phyloP scores from a whole-genome alignment of 1,284 basidiomycete species.

The Ganoderma resinaceum region DNA sequence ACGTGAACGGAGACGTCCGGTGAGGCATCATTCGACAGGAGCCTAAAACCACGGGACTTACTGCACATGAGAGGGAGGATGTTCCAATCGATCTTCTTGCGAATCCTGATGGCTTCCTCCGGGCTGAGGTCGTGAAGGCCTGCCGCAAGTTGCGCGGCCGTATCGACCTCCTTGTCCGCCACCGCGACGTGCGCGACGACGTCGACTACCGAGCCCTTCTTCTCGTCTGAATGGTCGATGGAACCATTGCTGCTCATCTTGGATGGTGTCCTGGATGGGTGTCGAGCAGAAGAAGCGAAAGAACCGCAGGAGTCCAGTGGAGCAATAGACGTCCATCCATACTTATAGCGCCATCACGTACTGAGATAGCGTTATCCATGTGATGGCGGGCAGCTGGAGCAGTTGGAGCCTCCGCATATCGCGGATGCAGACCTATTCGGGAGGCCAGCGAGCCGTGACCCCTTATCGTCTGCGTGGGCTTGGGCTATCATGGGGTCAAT shows the following conservation, averaged over 20 bases:
- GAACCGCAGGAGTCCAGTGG: constrained; percentile 9
- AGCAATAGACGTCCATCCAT: constrained; percentile 7
- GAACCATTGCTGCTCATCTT: constrained; percentile 30
- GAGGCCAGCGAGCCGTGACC: background rate
- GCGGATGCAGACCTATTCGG: background rate
- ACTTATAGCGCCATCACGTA: constrained; percentile 19
- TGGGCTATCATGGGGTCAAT: background rate
- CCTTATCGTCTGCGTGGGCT: background rate
- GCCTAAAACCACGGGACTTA: constrained; percentile 39
- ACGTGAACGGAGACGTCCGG: constrained; percentile 30
- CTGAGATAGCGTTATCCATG: constrained; percentile 24
- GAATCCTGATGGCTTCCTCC: constrained; percentile 55
- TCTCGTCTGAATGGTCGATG: constrained; percentile 34
- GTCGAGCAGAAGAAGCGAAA: constrained; percentile 1
- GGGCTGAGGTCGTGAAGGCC: constrained; percentile 54
- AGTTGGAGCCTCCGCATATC: background rate
- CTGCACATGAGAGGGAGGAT: constrained; percentile 76
- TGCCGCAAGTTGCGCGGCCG: constrained; percentile 59
- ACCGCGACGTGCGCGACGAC: constrained; percentile 33
- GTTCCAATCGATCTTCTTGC: constrained; percentile 71
- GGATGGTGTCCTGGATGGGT: background rate
- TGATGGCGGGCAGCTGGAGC: constrained; percentile 19
- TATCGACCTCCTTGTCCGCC: constrained; percentile 55
- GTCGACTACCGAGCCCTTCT: constrained; percentile 24
- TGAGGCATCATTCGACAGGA: background rate